A percentile compares a stretch with the other conserved stretches of the same genome.
Evolutionary conservation across 768 basidiomycete species (phyloP).

Genomic region (Daedalea quercina): DNA sequence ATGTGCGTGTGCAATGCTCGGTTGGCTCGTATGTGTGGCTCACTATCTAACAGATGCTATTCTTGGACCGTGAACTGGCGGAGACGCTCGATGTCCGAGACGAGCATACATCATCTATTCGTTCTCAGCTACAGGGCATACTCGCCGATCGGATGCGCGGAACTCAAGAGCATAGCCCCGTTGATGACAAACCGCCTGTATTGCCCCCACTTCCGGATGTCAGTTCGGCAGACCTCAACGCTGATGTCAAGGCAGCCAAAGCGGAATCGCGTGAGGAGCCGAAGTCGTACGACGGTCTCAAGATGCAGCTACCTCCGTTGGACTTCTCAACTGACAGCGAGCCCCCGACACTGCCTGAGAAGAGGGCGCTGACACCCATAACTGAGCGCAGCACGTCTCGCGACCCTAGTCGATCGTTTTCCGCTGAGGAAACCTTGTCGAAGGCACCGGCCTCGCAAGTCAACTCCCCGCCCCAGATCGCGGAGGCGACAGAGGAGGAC

Average conservation of each 20-base stretch:
- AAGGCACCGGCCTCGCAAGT: neutral
- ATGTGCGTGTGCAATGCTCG: constrained; percentile 44
- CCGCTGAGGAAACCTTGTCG: constrained; percentile 9
- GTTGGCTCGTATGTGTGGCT: neutral
- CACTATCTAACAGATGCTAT: constrained; percentile 55
- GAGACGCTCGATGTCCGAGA: constrained; percentile 72
- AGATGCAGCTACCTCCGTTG: constrained; percentile 57
- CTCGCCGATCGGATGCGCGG: constrained; percentile 58
- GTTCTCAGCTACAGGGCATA: constrained; percentile 55
- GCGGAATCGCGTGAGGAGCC: constrained; percentile 6
- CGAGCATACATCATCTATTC: constrained; percentile 66
- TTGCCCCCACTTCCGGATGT: constrained; percentile 21
- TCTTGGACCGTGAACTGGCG: constrained; percentile 80
- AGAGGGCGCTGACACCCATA: constrained; percentile 54
- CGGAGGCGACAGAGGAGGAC: constrained; percentile 5
- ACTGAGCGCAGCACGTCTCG: constrained; percentile 41
- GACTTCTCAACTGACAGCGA: constrained; percentile 31
- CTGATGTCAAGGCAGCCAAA: neutral
- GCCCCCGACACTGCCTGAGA: constrained; percentile 6
- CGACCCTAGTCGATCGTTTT: constrained; percentile 20
- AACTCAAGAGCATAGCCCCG: constrained; percentile 3
- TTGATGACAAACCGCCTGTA: constrained; percentile 12
- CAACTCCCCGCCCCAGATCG: constrained; percentile 2
- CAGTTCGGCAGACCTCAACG: constrained; percentile 2
- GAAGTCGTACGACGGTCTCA: constrained; percentile 1